These are phyloP conservation scores for Hamamelis virginiana DNA, from an alignment of 164 flowering plant genomes.

Conservation along the genomic window DNA sequence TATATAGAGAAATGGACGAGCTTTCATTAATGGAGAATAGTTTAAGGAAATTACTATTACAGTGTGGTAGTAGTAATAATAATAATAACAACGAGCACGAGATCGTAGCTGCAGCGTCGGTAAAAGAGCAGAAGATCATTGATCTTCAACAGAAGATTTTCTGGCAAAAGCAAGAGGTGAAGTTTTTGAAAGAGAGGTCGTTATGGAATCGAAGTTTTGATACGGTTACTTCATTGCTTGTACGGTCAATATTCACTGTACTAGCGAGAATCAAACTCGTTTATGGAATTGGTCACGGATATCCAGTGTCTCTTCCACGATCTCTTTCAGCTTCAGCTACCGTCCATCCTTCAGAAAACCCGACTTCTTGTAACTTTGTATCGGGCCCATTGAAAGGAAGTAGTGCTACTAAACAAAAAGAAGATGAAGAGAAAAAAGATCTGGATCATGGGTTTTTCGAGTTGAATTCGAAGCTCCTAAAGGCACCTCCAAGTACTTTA, in stretches of 20 bases:
- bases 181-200: slow-evolving; percentile 59
- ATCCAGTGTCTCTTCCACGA: slow-evolving; percentile 33
- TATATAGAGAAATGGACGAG: slow-evolving; percentile 67
- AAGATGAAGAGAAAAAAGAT: slow-evolving; percentile 19
- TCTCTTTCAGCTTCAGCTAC: slow-evolving; percentile 76
- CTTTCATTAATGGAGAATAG: slow-evolving; percentile 43
- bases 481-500: slow-evolving; percentile 58
- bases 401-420: too few species aligned
- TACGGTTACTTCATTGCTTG: slow-evolving; percentile 40
- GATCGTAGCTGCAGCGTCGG: background rate
- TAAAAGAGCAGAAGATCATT: slow-evolving; percentile 39
- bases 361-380: slow-evolving; percentile 20
- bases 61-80: too few species aligned
- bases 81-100: slow-evolving; percentile 22
- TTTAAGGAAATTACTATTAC: slow-evolving; percentile 39
- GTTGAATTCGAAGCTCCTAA: slow-evolving; percentile 51
- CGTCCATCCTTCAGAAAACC: slow-evolving; percentile 53
- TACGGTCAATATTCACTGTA: slow-evolving; percentile 55
- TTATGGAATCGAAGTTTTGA: slow-evolving; percentile 77
- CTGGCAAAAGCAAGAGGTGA: slow-evolving; percentile 71
- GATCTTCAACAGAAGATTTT: slow-evolving; percentile 70
- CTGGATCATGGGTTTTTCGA: slow-evolving; percentile 45
- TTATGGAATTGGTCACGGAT: slow-evolving; percentile 47
- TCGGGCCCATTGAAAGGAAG: slow-evolving; percentile 53
- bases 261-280: slow-evolving; percentile 67